Percentiles rank a stretch among this genome's conserved stretches.
Evolutionary conservation across 2,329 filamentous ascomycete species (phyloP).

Genomic region (Pseudogymnoascus sp.): DNA sequence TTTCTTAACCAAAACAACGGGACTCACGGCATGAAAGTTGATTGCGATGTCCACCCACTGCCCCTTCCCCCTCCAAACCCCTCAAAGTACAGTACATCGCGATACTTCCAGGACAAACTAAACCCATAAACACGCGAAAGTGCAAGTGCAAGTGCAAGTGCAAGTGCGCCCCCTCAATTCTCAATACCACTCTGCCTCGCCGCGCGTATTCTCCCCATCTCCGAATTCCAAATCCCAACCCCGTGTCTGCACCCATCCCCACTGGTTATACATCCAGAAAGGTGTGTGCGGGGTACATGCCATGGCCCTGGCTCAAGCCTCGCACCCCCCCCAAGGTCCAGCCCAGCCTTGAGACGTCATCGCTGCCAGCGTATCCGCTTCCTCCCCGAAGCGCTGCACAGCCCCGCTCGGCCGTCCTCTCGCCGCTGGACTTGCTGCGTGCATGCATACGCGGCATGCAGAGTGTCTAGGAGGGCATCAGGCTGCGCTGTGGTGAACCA

Average conservation of each 20-base stretch:
- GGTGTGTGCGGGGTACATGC: neutral
- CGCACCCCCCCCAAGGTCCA: neutral
- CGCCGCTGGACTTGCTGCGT: neutral
- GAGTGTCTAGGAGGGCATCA: neutral
- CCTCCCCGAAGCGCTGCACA: neutral
- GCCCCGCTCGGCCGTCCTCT: neutral
- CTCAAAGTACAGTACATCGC: conserved; percentile 4
- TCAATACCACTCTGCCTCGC: neutral
- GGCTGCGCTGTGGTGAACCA: neutral
- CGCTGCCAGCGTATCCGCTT: neutral
- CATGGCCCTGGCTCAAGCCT: neutral
- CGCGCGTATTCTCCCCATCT: neutral
- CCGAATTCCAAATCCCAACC: neutral
- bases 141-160: neutral
- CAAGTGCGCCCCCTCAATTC: neutral
- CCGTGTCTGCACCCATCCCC: neutral
- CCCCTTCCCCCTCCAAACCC: neutral
- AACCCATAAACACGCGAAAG: neutral
- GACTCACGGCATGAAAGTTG: neutral
- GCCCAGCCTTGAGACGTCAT: neutral
- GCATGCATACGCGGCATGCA: neutral
- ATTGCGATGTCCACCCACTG: neutral
- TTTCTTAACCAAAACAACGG: conserved; percentile 5
- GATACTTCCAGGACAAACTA: neutral
- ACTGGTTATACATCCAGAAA: neutral